Evolutionary conservation across 116 monocot genomes (phyloP).

Genomic region (Phalaenopsis hybrid): DNA sequence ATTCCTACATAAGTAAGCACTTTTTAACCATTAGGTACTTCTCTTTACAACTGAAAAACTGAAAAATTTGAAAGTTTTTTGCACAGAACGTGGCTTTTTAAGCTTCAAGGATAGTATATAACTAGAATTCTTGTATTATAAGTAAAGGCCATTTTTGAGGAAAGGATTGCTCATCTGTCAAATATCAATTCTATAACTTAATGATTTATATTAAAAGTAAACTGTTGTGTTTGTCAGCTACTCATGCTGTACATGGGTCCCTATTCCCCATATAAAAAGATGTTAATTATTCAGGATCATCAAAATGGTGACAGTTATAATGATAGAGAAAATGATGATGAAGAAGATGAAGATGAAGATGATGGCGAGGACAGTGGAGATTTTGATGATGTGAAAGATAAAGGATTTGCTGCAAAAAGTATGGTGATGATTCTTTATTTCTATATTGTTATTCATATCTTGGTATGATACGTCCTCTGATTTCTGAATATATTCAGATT

Average conservation of each 20-base stretch:
- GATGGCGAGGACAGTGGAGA: not conserved
- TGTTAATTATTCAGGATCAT: constrained; percentile 6
- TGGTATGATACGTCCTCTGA: not conserved
- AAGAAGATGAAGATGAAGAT: constrained; percentile 15
- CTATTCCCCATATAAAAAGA: not conserved
- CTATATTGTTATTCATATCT: not conserved
- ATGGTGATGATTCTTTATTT: constrained; percentile 3
- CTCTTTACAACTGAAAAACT: not conserved
- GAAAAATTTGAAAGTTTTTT: not conserved
- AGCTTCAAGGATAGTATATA: not conserved
- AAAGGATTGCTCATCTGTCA: not conserved
- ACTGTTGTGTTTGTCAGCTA: not conserved
- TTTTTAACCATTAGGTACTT: not conserved
- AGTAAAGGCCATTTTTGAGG: not conserved
- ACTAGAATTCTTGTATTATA: not conserved
- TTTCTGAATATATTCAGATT: not conserved
- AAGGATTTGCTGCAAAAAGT: constrained; percentile 36
- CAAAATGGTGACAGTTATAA: not conserved
- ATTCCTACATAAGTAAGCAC: not conserved
- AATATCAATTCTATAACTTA: not conserved
- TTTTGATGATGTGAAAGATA: constrained; percentile 11
- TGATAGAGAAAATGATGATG: constrained; percentile 7
- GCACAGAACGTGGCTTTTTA: not conserved
- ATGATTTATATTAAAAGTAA: not conserved
- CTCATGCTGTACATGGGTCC: not conserved